Conservation (phyloP, 495 filamentous ascomycete genomes). For the Trichoderma gamsii region DNA sequence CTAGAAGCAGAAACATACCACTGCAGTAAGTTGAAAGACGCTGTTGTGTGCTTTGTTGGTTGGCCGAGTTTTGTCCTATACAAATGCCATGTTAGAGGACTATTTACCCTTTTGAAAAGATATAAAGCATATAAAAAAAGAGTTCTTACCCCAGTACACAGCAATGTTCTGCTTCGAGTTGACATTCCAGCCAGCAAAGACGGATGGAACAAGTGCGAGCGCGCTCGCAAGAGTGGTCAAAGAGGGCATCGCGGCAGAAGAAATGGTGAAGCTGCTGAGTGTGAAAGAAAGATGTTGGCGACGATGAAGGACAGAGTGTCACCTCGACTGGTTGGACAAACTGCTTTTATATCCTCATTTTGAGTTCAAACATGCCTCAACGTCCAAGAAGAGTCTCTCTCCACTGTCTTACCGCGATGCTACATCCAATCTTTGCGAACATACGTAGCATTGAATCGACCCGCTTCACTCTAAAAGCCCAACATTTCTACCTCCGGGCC, state of each 20-base stretch:
- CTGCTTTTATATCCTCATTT: neutral
- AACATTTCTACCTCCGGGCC: neutral
- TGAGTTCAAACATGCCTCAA: neutral
- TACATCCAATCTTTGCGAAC: neutral
- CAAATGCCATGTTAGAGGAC: neutral
- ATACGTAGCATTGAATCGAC: neutral
- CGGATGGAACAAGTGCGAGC: conserved; percentile 7
- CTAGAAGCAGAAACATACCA: neutral
- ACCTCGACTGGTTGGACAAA: conserved; percentile 1
- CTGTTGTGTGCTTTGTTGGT: neutral
- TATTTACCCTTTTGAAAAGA: neutral
- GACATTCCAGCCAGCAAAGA: conserved; percentile 8
- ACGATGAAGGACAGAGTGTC: neutral
- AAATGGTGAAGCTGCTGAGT: neutral
- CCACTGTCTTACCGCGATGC: conserved; percentile 1
- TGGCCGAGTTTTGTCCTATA: conserved; percentile 12
- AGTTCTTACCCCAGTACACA: conserved; percentile 14
- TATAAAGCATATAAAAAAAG: neutral
- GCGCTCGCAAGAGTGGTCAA: conserved; percentile 5
- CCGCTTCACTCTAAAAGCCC: neutral
- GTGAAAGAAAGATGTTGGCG: neutral
- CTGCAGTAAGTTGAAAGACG: neutral
- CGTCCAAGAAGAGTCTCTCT: neutral
- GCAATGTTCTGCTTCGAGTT: conserved; percentile 18
- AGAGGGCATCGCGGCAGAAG: conserved; percentile 1